These are phyloP conservation scores for Ustilago nuda DNA, from an alignment of 1,284 basidiomycete species.

Conservation along the genomic window DNA sequence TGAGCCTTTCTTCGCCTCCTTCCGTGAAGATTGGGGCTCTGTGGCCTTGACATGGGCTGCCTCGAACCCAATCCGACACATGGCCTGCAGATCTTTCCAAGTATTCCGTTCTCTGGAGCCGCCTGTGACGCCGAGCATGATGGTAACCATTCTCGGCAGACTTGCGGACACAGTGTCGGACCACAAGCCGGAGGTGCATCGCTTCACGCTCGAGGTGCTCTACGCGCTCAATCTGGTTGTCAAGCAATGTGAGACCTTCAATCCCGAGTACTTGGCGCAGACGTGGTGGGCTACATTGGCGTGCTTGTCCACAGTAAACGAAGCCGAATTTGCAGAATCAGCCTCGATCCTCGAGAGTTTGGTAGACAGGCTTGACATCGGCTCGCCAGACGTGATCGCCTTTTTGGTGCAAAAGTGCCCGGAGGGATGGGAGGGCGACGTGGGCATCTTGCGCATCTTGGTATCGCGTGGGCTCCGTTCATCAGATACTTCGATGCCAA, in stretches of 20 bases:
- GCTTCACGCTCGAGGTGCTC: conserved; percentile 86
- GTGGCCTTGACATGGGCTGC: conserved; percentile 87
- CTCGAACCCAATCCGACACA: conserved; percentile 83
- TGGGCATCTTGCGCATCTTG: conserved; percentile 78
- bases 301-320: conserved; percentile 83
- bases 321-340: conserved; percentile 81
- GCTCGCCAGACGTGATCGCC: conserved; percentile 76
- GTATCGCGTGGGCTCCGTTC: conserved; percentile 85
- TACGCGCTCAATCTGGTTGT: conserved; percentile 80
- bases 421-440: conserved; percentile 77
- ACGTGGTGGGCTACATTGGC: conserved; percentile 89
- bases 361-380: conserved; percentile 80
- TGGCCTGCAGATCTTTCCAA: conserved; percentile 89
- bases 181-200: conserved; percentile 78
- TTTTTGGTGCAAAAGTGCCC: conserved; percentile 79
- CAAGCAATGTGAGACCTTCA: conserved; percentile 74
- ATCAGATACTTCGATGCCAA: conserved; percentile 77
- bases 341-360: conserved; percentile 78
- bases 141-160: conserved; percentile 84
- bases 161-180: conserved; percentile 86
- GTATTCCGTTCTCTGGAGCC: conserved; percentile 88
- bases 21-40: conserved; percentile 83
- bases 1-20: conserved; percentile 29
- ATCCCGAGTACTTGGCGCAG: conserved; percentile 77
- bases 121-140: conserved; percentile 77